Conservation (phyloP, 768 basidiomycete species). For the Russula dissimulans region DNA sequence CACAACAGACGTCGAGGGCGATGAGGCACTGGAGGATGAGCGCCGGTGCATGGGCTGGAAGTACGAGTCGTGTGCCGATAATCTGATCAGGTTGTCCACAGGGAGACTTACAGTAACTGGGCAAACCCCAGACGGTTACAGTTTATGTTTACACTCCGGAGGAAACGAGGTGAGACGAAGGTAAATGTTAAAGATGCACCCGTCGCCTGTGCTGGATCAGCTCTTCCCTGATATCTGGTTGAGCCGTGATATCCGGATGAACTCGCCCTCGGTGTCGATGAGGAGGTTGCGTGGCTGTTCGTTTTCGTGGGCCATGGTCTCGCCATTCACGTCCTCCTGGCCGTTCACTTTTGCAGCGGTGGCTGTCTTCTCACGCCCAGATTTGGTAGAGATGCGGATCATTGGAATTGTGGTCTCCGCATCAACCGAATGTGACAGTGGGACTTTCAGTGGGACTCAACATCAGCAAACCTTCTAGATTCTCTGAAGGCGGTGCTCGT, state of each 20-base stretch:
- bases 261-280: too few relatives aligned
- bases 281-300: too few relatives aligned
- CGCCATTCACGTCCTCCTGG: conserved; percentile 30
- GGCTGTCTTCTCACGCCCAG: conserved; percentile 35
- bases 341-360: conserved; percentile 31
- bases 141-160: too few relatives aligned
- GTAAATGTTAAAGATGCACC: too few relatives aligned
- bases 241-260: too few relatives aligned
- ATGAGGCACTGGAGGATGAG: conserved; percentile 34
- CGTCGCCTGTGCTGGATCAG: too few relatives aligned
- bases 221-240: too few relatives aligned
- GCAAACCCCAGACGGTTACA: too few relatives aligned
- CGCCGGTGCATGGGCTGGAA: conserved; percentile 65
- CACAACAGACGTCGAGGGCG: conserved; percentile 38
- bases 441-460: conserved; percentile 16
- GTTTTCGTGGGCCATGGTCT: too few relatives aligned
- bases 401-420: conserved; percentile 38
- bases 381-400: conserved; percentile 51
- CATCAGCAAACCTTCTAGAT: conserved; percentile 21
- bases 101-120: too few relatives aligned
- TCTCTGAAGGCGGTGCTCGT: conserved; percentile 30
- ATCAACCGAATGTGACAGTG: conserved; percentile 23
- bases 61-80: conserved; percentile 51
- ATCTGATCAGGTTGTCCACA: conserved; percentile 71
- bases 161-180: too few relatives aligned